Evolutionary conservation across 495 filamentous ascomycete genomes (phyloP).

Genomic region (Hypomontagnella submonticulosa): DNA sequence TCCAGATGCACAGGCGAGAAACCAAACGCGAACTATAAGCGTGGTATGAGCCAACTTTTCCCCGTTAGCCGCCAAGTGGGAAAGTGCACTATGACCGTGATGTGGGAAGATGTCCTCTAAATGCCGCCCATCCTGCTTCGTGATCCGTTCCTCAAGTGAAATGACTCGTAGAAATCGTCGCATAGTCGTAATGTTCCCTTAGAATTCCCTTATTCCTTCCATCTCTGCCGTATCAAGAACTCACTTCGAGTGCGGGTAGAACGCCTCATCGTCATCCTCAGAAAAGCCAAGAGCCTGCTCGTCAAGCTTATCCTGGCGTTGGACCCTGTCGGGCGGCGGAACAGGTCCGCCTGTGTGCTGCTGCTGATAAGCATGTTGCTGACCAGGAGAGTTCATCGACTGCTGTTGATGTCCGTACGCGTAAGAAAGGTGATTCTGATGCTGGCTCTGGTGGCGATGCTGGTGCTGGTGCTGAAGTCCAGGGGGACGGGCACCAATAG

Average conservation of each 20-base stretch:
- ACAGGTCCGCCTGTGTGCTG: background rate
- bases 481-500: conserved; percentile 6
- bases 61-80: too few species aligned
- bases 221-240: too few species aligned
- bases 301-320: conserved; percentile 6
- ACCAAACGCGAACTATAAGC: too few species aligned
- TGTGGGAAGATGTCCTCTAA: too few species aligned
- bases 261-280: conserved; percentile 24
- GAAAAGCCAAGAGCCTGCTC: conserved; percentile 12
- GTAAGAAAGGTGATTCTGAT: background rate
- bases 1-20: too few species aligned
- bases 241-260: conserved; percentile 28
- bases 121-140: too few species aligned
- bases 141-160: too few species aligned
- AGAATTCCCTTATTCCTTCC: too few species aligned
- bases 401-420: background rate
- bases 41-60: too few species aligned
- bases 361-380: background rate
- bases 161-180: too few species aligned
- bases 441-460: background rate
- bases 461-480: background rate
- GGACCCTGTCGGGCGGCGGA: background rate
- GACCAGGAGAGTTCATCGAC: background rate
- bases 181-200: too few species aligned
- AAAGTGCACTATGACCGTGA: too few species aligned